Evolutionary conservation across 2,329 filamentous ascomycete genomes (phyloP).

Genomic region (Fusarium xyrophilum): DNA sequence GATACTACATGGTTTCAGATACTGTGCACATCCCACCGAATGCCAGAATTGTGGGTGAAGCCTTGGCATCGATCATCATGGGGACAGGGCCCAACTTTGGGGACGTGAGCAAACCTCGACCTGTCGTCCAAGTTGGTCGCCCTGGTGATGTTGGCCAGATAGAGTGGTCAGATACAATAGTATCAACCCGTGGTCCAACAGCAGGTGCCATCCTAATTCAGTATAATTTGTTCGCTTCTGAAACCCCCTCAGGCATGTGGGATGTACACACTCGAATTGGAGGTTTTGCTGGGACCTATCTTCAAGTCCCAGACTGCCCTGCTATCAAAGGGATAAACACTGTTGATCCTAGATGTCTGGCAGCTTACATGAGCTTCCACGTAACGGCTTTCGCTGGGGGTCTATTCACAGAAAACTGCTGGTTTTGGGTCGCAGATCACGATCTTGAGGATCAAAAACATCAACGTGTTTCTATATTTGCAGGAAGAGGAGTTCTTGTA

Average conservation of each 20-base stretch:
- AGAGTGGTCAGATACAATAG: constrained; percentile 75
- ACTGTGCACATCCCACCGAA: constrained; percentile 59
- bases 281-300: constrained; percentile 72
- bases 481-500: constrained; percentile 58
- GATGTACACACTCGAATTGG: constrained; percentile 80
- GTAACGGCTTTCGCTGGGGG: constrained; percentile 49
- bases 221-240: constrained; percentile 68
- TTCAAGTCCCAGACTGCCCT: constrained; percentile 71
- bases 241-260: constrained; percentile 66
- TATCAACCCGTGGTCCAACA: constrained; percentile 71
- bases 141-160: constrained; percentile 69
- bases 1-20: constrained; percentile 65
- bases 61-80: constrained; percentile 59
- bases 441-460: constrained; percentile 60
- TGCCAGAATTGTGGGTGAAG: constrained; percentile 66
- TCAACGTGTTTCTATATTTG: constrained; percentile 59
- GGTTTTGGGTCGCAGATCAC: constrained; percentile 60
- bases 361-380: constrained; percentile 54
- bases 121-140: constrained; percentile 71
- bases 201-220: constrained; percentile 75
- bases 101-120: constrained; percentile 63
- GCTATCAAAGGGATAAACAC: constrained; percentile 53
- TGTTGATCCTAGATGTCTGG: constrained; percentile 48
- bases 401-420: constrained; percentile 54
- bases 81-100: constrained; percentile 64